These are phyloP conservation scores for Calonectria hongkongensis DNA, from an alignment of 2,329 filamentous ascomycete species.

Conservation along the genomic window DNA sequence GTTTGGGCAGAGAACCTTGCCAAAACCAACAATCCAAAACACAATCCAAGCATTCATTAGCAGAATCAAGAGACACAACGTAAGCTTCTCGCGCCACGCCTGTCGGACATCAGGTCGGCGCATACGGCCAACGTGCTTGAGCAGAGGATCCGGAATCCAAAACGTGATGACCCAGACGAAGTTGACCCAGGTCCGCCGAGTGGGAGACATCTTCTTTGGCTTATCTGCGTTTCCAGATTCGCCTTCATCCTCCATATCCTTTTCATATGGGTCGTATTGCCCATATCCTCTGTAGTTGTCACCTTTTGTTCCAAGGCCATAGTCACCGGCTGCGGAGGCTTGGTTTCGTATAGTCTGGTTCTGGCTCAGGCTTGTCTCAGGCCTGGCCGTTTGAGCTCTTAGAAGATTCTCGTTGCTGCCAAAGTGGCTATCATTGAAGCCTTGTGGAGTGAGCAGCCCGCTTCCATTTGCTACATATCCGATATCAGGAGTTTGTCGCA, in stretches of 20 bases:
- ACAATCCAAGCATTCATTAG: conserved; percentile 87
- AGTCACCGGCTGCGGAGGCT: not conserved
- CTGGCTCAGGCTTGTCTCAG: conserved; percentile 5
- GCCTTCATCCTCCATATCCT: conserved; percentile 77
- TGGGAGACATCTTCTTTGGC: conserved; percentile 71
- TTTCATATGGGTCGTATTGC: conserved; percentile 76
- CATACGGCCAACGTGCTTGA: conserved; percentile 91
- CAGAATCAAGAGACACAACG: conserved; percentile 86
- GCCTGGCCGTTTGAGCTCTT: not conserved
- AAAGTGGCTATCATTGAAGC: not conserved
- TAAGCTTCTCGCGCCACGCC: conserved; percentile 97
- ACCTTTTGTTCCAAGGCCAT: conserved; percentile 13
- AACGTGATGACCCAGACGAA: conserved; percentile 92
- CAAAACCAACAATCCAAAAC: conserved; percentile 94
- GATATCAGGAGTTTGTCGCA: conserved; percentile 57
- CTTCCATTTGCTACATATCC: not conserved
- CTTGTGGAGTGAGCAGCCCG: not conserved
- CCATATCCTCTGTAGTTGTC: conserved; percentile 7
- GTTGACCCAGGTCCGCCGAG: conserved; percentile 85
- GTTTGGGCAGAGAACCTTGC: conserved; percentile 90
- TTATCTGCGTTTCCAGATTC: conserved; percentile 78
- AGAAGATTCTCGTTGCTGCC: conserved; percentile 14
- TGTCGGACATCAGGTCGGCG: conserved; percentile 96
- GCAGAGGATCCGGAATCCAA: conserved; percentile 91
- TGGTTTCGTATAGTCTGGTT: not conserved